phyloP scores from a whole-genome alignment of 768 basidiomycete species.

The Suillus paluster region DNA sequence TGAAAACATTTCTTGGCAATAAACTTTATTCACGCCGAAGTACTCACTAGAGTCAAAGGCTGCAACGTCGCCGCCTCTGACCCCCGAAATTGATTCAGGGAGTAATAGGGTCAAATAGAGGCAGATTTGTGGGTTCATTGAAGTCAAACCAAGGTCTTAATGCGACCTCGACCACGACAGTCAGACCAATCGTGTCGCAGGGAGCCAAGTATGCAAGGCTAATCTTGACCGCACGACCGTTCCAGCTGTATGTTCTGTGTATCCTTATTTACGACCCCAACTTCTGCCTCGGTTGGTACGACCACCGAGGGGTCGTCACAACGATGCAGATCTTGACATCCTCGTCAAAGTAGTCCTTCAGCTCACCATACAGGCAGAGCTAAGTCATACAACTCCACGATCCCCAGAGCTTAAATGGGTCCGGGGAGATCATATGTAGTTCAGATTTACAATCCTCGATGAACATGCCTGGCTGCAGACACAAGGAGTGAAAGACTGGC shows the following conservation, averaged over 20 bases:
- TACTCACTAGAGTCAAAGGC: too few species aligned
- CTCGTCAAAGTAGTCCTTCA: slow-evolving; percentile 30
- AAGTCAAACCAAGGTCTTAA: neutral
- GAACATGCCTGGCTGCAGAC: too few species aligned
- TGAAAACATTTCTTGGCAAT: neutral
- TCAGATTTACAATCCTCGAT: too few species aligned
- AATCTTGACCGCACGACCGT: slow-evolving; percentile 31
- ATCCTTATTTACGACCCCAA: slow-evolving; percentile 31
- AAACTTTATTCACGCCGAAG: neutral
- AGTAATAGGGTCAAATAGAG: neutral
- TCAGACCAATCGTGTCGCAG: neutral
- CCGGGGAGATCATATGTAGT: too few species aligned
- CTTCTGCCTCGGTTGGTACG: slow-evolving; percentile 36
- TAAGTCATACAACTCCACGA: too few species aligned
- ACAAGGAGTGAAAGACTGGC: too few species aligned
- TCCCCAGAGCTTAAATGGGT: too few species aligned
- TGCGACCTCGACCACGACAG: neutral
- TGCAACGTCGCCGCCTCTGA: neutral
- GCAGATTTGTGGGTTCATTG: neutral
- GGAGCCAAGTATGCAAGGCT: slow-evolving; percentile 32
- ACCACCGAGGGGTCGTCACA: slow-evolving; percentile 33
- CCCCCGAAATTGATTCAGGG: neutral
- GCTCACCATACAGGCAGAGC: too few species aligned
- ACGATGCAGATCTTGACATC: slow-evolving; percentile 21
- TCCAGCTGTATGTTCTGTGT: slow-evolving; percentile 34